Percentiles rank a stretch among this genome's conserved stretches.
Conservation (phyloP, 371 early-diverging fungal species). For the Mortierella sp. region DNA sequence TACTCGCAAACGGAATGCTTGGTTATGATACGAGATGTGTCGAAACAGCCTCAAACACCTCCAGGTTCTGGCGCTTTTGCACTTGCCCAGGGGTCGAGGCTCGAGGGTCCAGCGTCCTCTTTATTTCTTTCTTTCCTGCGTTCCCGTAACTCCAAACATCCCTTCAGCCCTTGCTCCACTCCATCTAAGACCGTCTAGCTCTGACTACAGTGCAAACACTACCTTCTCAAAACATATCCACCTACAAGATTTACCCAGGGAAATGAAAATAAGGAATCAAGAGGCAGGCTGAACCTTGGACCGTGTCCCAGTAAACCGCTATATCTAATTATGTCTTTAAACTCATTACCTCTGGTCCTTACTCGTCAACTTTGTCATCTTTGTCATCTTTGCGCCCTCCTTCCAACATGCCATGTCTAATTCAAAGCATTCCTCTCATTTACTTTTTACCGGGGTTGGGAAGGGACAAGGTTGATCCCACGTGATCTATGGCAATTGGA, state of each 20-base stretch:
- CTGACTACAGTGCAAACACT: too few species aligned
- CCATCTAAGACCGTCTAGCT: not conserved
- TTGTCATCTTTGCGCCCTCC: too few species aligned
- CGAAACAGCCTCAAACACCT: not conserved
- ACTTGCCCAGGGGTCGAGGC: slow-evolving; percentile 1
- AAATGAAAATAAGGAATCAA: not conserved
- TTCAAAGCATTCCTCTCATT: too few species aligned
- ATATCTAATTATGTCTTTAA: too few species aligned
- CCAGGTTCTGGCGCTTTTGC: not conserved
- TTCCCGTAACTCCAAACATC: not conserved
- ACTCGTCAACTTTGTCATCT: too few species aligned
- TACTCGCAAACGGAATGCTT: too few species aligned
- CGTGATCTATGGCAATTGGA: too few species aligned
- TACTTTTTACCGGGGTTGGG: too few species aligned
- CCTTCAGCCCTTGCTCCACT: not conserved
- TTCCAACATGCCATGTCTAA: too few species aligned
- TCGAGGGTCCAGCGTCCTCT: not conserved
- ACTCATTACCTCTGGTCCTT: too few species aligned
- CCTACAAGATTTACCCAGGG: not conserved
- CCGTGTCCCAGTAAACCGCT: not conserved
- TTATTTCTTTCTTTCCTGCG: not conserved
- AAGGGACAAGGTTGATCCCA: too few species aligned
- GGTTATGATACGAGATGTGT: not conserved
- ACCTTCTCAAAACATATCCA: not conserved
- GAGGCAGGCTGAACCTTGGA: not conserved